A percentile compares a stretch with the other conserved stretches of the same genome.
Conservation (phyloP, 257 asterid genomes). For the Przewalskia tangutica region DNA sequence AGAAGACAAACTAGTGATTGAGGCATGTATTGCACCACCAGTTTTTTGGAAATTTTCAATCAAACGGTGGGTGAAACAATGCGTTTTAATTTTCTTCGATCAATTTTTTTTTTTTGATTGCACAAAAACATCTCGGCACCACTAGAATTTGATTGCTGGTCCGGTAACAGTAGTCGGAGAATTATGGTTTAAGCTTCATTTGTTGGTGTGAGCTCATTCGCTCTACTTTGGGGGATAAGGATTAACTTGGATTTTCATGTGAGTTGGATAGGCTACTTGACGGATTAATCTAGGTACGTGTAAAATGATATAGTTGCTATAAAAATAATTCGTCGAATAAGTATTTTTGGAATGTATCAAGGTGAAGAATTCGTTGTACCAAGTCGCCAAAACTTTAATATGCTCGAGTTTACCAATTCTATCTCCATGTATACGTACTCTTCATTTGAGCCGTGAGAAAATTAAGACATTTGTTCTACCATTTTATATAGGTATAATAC, state of each 20-base stretch:
- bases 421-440: no score
- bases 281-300: neutral
- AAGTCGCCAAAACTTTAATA: no score
- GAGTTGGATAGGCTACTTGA: neutral
- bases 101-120: no score
- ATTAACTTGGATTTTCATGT: neutral
- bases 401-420: no score
- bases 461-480: neutral
- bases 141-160: no score
- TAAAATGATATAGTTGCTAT: neutral
- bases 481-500: neutral
- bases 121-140: no score
- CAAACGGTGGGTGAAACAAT: no score
- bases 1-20: neutral
- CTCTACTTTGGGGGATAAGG: neutral
- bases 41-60: no score
- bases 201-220: neutral
- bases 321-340: neutral
- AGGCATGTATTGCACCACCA: no score
- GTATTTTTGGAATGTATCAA: neutral
- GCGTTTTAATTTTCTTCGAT: no score
- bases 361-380: neutral
- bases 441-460: neutral
- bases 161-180: neutral
- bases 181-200: neutral